Evolutionary conservation across 1,284 basidiomycete genomes (phyloP).

Genomic region (Meira miltonrushii): DNA sequence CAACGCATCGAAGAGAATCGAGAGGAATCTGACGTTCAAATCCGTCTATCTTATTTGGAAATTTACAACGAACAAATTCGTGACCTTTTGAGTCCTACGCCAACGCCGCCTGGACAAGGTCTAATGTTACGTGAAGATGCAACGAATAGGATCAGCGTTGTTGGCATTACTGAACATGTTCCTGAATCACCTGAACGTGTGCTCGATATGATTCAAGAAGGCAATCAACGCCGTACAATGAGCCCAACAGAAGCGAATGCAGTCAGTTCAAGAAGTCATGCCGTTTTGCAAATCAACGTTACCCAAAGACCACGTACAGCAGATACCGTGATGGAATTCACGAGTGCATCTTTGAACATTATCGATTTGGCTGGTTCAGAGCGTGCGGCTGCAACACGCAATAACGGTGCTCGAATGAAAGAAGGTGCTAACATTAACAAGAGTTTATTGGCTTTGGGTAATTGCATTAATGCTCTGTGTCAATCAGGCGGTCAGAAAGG

Average conservation of each 20-base stretch:
- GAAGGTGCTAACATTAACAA: constrained; percentile 54
- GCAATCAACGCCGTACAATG: constrained; percentile 49
- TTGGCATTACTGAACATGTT: constrained; percentile 50
- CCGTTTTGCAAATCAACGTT: constrained; percentile 51
- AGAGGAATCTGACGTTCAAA: constrained; percentile 42
- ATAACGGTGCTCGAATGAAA: constrained; percentile 52
- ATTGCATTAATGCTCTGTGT: constrained; percentile 52
- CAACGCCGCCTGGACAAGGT: constrained; percentile 45
- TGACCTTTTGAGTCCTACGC: constrained; percentile 43
- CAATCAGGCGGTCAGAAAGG: constrained; percentile 31
- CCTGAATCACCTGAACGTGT: constrained; percentile 46
- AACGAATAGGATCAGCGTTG: constrained; percentile 48
- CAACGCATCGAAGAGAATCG: constrained; percentile 39
- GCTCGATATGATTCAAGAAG: constrained; percentile 48
- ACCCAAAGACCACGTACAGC: constrained; percentile 48
- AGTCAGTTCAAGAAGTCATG: constrained; percentile 47
- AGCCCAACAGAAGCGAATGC: constrained; percentile 51
- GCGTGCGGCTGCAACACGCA: constrained; percentile 48
- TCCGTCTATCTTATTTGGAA: constrained; percentile 50
- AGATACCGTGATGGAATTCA: constrained; percentile 43
- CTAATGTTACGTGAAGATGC: constrained; percentile 47
- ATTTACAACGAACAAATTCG: constrained; percentile 53
- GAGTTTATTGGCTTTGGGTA: constrained; percentile 49
- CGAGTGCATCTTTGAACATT: constrained; percentile 50
- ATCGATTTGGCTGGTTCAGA: constrained; percentile 52